These are phyloP conservation scores for California macrophylla DNA, from an alignment of 441 rosid genomes.

Conservation along the genomic window DNA sequence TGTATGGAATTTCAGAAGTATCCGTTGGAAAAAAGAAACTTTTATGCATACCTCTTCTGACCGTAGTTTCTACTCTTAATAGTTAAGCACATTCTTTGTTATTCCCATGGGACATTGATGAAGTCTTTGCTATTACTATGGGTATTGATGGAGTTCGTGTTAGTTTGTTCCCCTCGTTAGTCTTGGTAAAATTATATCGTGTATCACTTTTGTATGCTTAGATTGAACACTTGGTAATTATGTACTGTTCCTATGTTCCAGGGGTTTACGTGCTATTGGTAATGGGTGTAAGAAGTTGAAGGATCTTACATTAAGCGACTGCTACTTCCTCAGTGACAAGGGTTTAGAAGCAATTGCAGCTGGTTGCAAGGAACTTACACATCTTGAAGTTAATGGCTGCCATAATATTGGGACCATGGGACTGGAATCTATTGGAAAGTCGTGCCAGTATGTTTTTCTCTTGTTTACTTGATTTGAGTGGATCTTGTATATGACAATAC, in stretches of 20 bases:
- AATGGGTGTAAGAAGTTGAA: constrained; percentile 71
- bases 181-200: neutral
- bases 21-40: no score
- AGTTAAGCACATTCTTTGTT: no score
- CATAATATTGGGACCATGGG: constrained; percentile 77
- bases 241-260: constrained; percentile 24
- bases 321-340: constrained; percentile 61
- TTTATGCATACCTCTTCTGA: no score
- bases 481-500: neutral
- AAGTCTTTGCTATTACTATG: no score
- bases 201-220: neutral
- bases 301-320: constrained; percentile 63
- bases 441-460: constrained; percentile 52
- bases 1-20: no score
- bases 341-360: constrained; percentile 69
- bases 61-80: no score
- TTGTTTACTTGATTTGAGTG: constrained; percentile 13
- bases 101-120: no score
- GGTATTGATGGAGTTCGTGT: no score
- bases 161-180: no score
- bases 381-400: constrained; percentile 85
- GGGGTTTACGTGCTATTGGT: constrained; percentile 67
- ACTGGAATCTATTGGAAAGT: constrained; percentile 64
- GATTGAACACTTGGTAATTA: neutral
- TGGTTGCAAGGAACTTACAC: constrained; percentile 66